phyloP scores from a whole-genome alignment of 805 yeast species.

The Pachysolen tannophilus region DNA sequence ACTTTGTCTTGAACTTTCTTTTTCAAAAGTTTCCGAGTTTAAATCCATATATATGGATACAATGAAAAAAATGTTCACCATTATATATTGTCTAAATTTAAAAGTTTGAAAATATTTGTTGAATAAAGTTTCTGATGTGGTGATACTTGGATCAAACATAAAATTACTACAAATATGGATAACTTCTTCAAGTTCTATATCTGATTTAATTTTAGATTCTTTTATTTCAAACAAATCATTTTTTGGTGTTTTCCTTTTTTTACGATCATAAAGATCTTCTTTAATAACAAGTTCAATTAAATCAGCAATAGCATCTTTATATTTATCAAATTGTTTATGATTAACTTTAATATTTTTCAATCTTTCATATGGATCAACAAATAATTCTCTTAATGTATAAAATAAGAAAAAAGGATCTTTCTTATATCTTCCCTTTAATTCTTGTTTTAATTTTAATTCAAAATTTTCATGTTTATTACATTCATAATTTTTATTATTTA shows the following conservation, averaged over 20 bases:
- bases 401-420: too few species aligned
- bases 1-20: not conserved
- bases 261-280: not conserved
- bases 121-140: not conserved
- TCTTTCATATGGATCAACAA: too few species aligned
- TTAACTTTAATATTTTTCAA: too few species aligned
- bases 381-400: too few species aligned
- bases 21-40: too few species aligned
- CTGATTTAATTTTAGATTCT: not conserved
- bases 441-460: too few species aligned
- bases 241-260: too few species aligned
- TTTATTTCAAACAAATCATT: not conserved
- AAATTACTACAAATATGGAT: not conserved
- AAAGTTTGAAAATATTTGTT: not conserved
- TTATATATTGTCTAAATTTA: not conserved
- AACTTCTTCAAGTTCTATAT: not conserved
- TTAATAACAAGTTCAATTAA: not conserved
- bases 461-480: constrained; percentile 4
- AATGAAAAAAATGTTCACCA: not conserved
- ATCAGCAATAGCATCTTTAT: too few species aligned
- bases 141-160: not conserved
- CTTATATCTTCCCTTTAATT: too few species aligned
- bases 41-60: too few species aligned
- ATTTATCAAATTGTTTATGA: too few species aligned
- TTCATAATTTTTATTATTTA: constrained; percentile 1